Evolutionary conservation across 371 early-diverging fungal species (phyloP).

Genomic region (Rhizopus arrhizus): DNA sequence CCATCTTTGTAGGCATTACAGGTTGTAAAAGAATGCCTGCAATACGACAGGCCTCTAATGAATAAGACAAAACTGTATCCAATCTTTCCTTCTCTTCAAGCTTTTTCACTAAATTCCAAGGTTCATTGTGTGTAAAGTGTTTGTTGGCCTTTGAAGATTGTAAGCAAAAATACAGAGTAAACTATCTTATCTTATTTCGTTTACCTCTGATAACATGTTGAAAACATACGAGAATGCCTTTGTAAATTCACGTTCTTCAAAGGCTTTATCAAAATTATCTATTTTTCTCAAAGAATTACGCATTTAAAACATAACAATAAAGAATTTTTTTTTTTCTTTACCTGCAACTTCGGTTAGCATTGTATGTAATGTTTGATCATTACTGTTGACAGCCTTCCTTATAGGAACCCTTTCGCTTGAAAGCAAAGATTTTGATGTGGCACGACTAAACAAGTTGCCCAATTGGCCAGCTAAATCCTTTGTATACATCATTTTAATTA

Average conservation of each 20-base stretch:
- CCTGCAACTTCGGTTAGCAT: slow-evolving; percentile 47
- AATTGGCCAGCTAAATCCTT: slow-evolving; percentile 85
- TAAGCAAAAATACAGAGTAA: not conserved
- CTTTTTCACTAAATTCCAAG: slow-evolving; percentile 77
- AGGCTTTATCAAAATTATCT: slow-evolving; percentile 38
- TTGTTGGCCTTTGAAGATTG: slow-evolving; percentile 63
- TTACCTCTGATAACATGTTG: slow-evolving; percentile 61
- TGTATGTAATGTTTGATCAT: slow-evolving; percentile 43
- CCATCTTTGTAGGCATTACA: slow-evolving; percentile 83
- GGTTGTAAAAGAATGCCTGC: slow-evolving; percentile 80
- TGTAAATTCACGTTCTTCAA: slow-evolving; percentile 53
- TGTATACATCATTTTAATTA: slow-evolving; percentile 69
- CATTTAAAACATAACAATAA: not conserved
- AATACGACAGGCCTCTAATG: slow-evolving; percentile 77
- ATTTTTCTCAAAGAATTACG: not conserved
- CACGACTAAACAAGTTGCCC: slow-evolving; percentile 83
- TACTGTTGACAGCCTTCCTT: slow-evolving; percentile 22
- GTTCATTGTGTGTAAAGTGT: slow-evolving; percentile 70
- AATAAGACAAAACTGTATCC: slow-evolving; percentile 67
- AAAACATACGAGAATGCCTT: slow-evolving; percentile 58
- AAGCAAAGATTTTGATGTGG: slow-evolving; percentile 60
- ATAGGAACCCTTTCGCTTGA: slow-evolving; percentile 53
- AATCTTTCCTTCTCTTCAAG: slow-evolving; percentile 48
- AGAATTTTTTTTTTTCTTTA: slow-evolving; percentile 25
- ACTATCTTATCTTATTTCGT: not conserved